Percentiles rank a stretch among this genome's conserved stretches.
phyloP scores from a whole-genome alignment of 345 rosid genomes.

The Salix purpurea region DNA sequence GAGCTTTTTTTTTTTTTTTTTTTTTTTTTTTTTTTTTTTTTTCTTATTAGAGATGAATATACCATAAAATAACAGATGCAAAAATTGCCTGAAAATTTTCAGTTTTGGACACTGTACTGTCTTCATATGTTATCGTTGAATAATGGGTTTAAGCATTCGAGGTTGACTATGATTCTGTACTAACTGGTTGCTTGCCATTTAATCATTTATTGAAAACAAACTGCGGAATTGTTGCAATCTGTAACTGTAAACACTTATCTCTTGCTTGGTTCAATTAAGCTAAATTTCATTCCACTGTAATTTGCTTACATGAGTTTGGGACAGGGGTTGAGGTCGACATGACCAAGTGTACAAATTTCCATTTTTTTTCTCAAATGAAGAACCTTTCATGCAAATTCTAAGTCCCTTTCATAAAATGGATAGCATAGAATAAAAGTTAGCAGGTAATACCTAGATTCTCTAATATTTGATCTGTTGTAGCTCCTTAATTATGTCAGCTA shows the following conservation, averaged over 20 bases:
- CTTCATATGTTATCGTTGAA: not conserved
- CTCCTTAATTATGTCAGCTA: not conserved
- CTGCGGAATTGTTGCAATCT: not conserved
- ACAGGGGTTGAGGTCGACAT: not conserved
- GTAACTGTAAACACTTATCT: not conserved
- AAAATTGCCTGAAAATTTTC: not conserved
- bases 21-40: not conserved
- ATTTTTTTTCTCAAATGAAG: not conserved
- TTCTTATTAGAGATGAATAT: not conserved
- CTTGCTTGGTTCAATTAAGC: not conserved
- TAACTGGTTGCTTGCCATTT: not conserved
- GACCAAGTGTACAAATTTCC: not conserved
- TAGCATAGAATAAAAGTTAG: not conserved
- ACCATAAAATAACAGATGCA: not conserved
- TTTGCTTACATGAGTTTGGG: not conserved
- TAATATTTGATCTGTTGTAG: not conserved
- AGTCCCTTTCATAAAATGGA: not conserved
- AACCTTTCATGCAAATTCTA: not conserved
- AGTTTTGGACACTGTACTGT: not conserved
- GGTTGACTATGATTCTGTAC: not conserved
- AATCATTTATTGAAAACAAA: not conserved
- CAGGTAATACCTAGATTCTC: not conserved
- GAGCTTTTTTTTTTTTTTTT: not conserved
- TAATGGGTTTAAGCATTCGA: not conserved
- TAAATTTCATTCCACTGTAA: not conserved